Evolutionary conservation across 2,329 filamentous ascomycete species (phyloP), one percentile per base, ranked within the genome.

Genomic region (Xylariaceae sp.): DNA sequence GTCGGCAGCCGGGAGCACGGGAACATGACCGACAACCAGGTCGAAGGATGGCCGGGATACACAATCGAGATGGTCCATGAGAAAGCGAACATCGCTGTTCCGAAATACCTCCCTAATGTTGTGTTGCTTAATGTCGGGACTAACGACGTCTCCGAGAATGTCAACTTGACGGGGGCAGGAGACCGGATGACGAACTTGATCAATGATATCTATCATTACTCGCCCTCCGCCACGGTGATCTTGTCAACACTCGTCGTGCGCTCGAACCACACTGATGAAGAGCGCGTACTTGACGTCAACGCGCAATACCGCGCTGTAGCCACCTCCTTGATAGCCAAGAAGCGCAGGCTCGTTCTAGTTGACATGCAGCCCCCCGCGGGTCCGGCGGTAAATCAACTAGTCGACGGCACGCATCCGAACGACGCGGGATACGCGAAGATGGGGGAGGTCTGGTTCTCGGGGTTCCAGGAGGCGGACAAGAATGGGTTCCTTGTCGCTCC

Each of bases 41-140:
- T 64, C 37, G 66, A 70, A 50, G 67, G 67, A 6, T 68, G 62
- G 60, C 59, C 60, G 6, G 64, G 66, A 7, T 62, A 57, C 23
- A 49, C 57, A 39, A 59, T 71, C 42, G 58, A 63, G 48, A 52
- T 66, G 39, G 60, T 70, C 8, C 55, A 57, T 27, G 45, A 40
- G 21, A 65, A 62, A 43, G 67, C 66, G 1, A 47, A 53, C 22
- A 22, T 22, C 14, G 57, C 60, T 10, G 53, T 64, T 8, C 52
- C 60, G 1, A 29, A 48, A 22, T 56, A 59, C 42, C 55, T 57
- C 47, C 68, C 69, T 1, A 66, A 70, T 42, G 21, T 70, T 11
- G 56, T 70, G 34, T 52, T 67, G 6, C 47, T 71, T 45, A 68
- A 71, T 45, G 63, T 56, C 6, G 68, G 69, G 2, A 66, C 67